Evolutionary conservation across 352 stramenopile species (phyloP).

Genomic region (Phytophthora lateralis): DNA sequence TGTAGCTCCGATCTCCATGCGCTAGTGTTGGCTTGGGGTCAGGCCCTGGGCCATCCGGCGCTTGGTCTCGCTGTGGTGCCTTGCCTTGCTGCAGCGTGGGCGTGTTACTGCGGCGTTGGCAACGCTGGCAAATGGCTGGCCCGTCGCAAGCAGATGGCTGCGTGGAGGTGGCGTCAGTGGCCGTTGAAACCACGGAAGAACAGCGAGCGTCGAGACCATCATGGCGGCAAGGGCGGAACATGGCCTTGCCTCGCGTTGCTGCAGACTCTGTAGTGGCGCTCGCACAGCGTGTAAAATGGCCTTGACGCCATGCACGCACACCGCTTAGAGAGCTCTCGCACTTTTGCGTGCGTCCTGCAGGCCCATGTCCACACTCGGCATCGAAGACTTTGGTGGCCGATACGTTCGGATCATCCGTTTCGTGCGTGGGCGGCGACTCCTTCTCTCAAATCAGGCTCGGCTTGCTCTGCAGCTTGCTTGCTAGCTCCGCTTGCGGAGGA

Average conservation of each 20-base stretch:
- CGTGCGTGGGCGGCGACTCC: background rate
- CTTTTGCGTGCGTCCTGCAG: background rate
- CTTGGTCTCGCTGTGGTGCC: background rate
- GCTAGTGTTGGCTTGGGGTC: background rate
- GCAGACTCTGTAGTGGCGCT: slow-evolving; percentile 1
- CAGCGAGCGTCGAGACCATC: slow-evolving; percentile 13
- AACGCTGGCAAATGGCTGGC: slow-evolving; percentile 5
- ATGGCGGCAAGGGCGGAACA: slow-evolving; percentile 10
- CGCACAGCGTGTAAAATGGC: background rate
- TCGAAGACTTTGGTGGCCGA: background rate
- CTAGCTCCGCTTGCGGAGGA: background rate
- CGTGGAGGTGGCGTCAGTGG: slow-evolving; percentile 7
- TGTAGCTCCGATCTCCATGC: background rate
- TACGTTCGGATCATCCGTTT: slow-evolving; percentile 16
- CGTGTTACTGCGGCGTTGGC: slow-evolving; percentile 7
- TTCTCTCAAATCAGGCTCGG: slow-evolving; percentile 3
- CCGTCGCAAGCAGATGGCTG: slow-evolving; percentile 14
- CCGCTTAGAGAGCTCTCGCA: background rate
- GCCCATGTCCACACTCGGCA: background rate
- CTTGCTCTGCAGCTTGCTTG: background rate
- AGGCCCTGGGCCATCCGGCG: background rate
- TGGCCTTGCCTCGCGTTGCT: background rate
- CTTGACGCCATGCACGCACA: background rate
- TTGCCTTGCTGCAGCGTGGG: background rate
- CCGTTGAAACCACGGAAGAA: slow-evolving; percentile 20